A percentile compares a stretch with the other conserved stretches of the same genome.
phyloP scores from a whole-genome alignment of 2,329 filamentous ascomycete species.

The Sarocladiaceae sp. region DNA sequence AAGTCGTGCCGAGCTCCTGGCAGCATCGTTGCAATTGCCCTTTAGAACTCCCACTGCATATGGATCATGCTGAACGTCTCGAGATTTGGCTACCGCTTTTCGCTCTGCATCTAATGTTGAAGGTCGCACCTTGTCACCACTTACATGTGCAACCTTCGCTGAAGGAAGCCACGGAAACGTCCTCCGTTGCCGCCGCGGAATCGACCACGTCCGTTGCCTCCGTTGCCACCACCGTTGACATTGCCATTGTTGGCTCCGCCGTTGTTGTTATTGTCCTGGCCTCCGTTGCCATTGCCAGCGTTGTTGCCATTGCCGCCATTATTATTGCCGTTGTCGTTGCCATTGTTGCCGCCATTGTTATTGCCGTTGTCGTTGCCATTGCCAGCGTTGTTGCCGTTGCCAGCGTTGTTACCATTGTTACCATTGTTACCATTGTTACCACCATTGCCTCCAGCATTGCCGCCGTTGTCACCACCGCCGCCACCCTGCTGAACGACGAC shows the following conservation, averaged over 20 bases:
- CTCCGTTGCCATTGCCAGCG: conserved; percentile 4
- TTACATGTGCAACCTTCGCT: not conserved
- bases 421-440: conserved; percentile 7
- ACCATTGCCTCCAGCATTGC: not conserved
- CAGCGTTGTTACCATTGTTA: conserved; percentile 1
- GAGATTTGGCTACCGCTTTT: too few relatives aligned
- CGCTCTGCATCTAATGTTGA: too few relatives aligned
- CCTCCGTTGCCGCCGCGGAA: not conserved
- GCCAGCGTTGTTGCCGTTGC: not conserved
- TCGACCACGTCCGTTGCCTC: not conserved
- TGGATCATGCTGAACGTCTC: too few relatives aligned
- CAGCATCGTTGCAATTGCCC: too few relatives aligned
- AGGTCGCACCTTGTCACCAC: too few relatives aligned
- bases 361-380: not conserved
- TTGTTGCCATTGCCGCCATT: not conserved
- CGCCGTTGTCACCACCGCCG: conserved; percentile 1
- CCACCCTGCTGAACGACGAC: conserved; percentile 14
- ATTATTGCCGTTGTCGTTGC: not conserved
- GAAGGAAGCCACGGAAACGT: not conserved
- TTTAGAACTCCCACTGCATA: too few relatives aligned
- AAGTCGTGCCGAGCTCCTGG: too few relatives aligned
- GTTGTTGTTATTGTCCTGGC: not conserved
- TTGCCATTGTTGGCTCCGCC: not conserved
- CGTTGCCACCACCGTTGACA: conserved; percentile 1
- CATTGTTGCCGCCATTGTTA: not conserved